A percentile compares a stretch with the other conserved stretches of the same genome.
phyloP scores from a whole-genome alignment of 1,284 basidiomycete genomes.

The Wolfiporia cocos region DNA sequence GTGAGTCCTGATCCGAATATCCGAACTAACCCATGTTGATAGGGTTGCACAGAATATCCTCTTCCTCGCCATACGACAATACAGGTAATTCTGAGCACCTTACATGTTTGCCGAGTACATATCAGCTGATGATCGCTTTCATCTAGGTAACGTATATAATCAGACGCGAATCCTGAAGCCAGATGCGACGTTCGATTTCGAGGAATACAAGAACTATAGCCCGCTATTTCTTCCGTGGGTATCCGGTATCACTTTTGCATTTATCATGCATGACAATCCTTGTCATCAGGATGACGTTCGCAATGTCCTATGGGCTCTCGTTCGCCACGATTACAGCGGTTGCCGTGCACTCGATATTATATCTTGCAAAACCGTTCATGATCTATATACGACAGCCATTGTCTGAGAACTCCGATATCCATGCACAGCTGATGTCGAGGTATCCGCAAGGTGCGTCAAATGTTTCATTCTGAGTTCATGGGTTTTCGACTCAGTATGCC shows the following conservation, averaged over 20 bases:
- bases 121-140: no score
- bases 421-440: constrained; percentile 49
- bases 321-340: constrained; percentile 52
- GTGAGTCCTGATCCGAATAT: no score
- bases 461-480: no score
- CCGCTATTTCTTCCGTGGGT: constrained; percentile 48
- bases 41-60: constrained; percentile 25
- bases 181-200: constrained; percentile 37
- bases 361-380: constrained; percentile 54
- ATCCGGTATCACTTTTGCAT: no score
- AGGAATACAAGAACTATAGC: constrained; percentile 53
- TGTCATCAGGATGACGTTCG: constrained; percentile 43
- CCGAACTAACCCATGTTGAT: no score
- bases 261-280: no score
- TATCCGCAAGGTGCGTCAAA: no score
- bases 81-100: constrained; percentile 49
- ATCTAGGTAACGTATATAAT: no score
- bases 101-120: no score
- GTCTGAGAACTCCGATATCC: constrained; percentile 58
- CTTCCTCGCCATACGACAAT: constrained; percentile 30
- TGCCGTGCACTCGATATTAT: constrained; percentile 51
- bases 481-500: no score
- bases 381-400: constrained; percentile 38
- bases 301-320: constrained; percentile 51
- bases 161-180: constrained; percentile 41